These are phyloP conservation scores for Naegleria fowleri DNA, from an alignment of 208 protist species.

Conservation along the genomic window DNA sequence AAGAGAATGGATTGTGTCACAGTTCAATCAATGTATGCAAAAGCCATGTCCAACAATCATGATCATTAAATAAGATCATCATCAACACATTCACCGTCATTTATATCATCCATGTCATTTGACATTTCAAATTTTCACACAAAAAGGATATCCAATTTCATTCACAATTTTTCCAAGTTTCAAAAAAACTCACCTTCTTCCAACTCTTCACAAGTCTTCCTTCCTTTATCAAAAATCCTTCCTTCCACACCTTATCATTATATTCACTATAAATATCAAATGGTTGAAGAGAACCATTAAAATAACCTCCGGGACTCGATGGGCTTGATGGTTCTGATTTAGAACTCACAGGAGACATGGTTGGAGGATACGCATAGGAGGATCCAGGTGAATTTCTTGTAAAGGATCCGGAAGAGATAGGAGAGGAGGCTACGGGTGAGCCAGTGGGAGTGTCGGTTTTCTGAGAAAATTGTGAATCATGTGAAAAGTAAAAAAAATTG, in stretches of 20 bases:
- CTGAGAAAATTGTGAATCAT: too few relatives aligned
- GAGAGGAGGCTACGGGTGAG: not conserved
- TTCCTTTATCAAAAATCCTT: constrained; percentile 18
- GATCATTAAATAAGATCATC: not conserved
- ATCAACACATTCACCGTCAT: not conserved
- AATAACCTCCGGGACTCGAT: not conserved
- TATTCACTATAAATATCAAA: constrained; percentile 3
- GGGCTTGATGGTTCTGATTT: not conserved
- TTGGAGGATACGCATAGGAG: not conserved
- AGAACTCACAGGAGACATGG: not conserved
- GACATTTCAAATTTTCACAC: too few relatives aligned
- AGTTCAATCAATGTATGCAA: not conserved
- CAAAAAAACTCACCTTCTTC: not conserved
- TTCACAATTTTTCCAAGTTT: too few relatives aligned
- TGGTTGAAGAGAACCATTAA: not conserved
- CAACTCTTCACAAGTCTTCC: not conserved
- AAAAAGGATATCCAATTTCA: too few relatives aligned
- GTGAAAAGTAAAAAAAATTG: too few relatives aligned
- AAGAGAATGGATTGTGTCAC: not conserved
- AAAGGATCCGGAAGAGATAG: not conserved
- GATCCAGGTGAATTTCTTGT: not conserved
- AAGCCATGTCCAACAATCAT: too few relatives aligned
- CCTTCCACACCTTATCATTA: not conserved
- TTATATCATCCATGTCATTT: too few relatives aligned
- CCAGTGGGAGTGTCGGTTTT: not conserved